Conservation (phyloP, 108 stramenopile species). For the Cyclotella baltica region DNA sequence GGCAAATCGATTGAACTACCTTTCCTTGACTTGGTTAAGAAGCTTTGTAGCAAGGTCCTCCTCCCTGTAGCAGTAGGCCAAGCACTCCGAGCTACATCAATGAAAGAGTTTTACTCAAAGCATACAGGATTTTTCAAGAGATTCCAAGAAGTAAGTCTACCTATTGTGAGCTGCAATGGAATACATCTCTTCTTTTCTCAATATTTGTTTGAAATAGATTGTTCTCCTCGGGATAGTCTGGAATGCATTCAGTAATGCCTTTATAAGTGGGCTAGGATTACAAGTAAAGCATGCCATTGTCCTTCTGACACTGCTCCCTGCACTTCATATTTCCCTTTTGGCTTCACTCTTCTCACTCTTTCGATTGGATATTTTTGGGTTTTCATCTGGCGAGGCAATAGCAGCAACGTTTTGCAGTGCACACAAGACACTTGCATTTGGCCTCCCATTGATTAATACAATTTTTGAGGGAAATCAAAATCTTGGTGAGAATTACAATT, state of each 20-base stretch:
- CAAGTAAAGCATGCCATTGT: slow-evolving; percentile 59
- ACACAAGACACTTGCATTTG: slow-evolving; percentile 94
- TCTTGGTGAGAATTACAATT: slow-evolving; percentile 47
- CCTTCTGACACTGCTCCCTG: slow-evolving; percentile 70
- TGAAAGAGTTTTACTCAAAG: slow-evolving; percentile 64
- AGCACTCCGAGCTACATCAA: slow-evolving; percentile 62
- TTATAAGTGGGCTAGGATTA: slow-evolving; percentile 77
- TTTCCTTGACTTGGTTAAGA: slow-evolving; percentile 72
- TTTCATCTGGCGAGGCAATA: slow-evolving; percentile 66
- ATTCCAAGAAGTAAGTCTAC: slow-evolving; percentile 71
- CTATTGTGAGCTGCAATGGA: no score
- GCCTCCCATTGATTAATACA: slow-evolving; percentile 88
- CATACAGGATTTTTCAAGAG: slow-evolving; percentile 76
- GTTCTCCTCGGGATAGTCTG: slow-evolving; percentile 90
- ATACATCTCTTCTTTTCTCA: no score
- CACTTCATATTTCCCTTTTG: slow-evolving; percentile 73
- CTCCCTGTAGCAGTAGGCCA: slow-evolving; percentile 88
- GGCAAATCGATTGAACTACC: slow-evolving; percentile 81
- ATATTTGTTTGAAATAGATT: no score
- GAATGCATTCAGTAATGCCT: slow-evolving; percentile 94
- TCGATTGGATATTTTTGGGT: slow-evolving; percentile 39
- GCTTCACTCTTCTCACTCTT: slow-evolving; percentile 60
- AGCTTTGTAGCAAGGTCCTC: slow-evolving; percentile 84
- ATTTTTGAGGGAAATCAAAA: slow-evolving; percentile 88
- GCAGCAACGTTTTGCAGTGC: slow-evolving; percentile 85